Evolutionary conservation across 345 rosid species (phyloP).

Genomic region (Ceriops tagal): DNA sequence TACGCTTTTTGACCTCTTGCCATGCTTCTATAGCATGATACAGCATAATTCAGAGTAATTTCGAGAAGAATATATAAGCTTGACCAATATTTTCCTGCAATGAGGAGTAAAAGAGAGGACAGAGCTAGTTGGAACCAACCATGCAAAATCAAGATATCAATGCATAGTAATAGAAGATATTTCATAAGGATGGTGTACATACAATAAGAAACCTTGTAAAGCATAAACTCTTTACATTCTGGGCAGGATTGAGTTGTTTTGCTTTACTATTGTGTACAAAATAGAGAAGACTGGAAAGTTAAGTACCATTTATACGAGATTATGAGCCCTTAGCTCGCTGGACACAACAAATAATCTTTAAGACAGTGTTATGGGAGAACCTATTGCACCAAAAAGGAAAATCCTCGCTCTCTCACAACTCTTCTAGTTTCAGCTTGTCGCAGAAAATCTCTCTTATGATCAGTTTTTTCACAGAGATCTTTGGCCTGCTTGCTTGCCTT

Average conservation of each 20-base stretch:
- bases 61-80: neutral
- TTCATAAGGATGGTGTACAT: neutral
- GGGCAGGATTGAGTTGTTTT: neutral
- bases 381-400: conserved; percentile 59
- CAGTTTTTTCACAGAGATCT: conserved; percentile 29
- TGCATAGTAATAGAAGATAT: neutral
- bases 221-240: neutral
- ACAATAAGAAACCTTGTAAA: neutral
- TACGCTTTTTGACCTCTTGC: neutral
- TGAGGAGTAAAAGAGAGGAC: neutral
- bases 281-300: conserved; percentile 11
- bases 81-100: neutral
- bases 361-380: conserved; percentile 14
- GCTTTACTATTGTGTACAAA: neutral
- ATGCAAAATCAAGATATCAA: neutral
- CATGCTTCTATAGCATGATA: neutral
- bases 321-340: conserved; percentile 12
- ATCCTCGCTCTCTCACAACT: conserved; percentile 64
- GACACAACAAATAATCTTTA: conserved; percentile 1
- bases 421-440: conserved; percentile 58
- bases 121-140: neutral
- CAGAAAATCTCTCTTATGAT: conserved; percentile 41
- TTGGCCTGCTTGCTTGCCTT: conserved; percentile 18
- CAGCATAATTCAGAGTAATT: neutral
- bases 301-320: conserved; percentile 12